Percentiles rank a stretch among this genome's conserved stretches.
Evolutionary conservation across 257 asterid genomes (phyloP).

Genomic region (Capsicum rhomboideum): DNA sequence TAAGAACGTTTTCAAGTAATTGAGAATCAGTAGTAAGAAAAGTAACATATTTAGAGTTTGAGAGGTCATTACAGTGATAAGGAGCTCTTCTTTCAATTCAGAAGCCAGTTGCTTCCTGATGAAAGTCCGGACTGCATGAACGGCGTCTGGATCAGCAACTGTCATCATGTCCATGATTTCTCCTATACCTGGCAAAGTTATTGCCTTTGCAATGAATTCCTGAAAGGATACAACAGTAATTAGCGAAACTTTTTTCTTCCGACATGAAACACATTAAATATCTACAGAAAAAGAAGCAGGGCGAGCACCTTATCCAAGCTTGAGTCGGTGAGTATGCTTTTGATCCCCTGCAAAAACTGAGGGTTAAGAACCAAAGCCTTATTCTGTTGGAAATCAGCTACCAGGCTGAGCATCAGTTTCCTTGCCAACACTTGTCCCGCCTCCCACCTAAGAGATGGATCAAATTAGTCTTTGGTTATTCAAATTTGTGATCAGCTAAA

Average conservation of each 20-base stretch:
- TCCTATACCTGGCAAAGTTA: slow-evolving; percentile 71
- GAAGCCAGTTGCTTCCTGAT: slow-evolving; percentile 71
- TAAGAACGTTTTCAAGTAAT: neutral
- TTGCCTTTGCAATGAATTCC: slow-evolving; percentile 85
- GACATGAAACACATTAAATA: neutral
- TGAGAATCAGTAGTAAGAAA: neutral
- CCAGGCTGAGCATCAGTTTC: slow-evolving; percentile 69
- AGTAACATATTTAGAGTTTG: neutral
- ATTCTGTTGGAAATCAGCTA: slow-evolving; percentile 60
- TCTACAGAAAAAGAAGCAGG: neutral
- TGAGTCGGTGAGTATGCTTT: slow-evolving; percentile 48
- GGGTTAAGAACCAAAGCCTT: slow-evolving; percentile 58
- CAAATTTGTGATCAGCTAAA: neutral
- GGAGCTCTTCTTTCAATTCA: slow-evolving; percentile 47
- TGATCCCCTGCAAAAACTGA: slow-evolving; percentile 58
- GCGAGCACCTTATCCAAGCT: slow-evolving; percentile 60
- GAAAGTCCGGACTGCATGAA: slow-evolving; percentile 64
- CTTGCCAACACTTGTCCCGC: slow-evolving; percentile 77
- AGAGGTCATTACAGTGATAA: slow-evolving; percentile 35
- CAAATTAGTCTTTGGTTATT: neutral
- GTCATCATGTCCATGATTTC: slow-evolving; percentile 87
- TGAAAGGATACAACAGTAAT: slow-evolving; percentile 3
- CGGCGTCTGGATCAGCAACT: slow-evolving; percentile 90
- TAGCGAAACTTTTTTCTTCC: neutral
- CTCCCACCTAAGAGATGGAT: slow-evolving; percentile 56